Conservation (phyloP, 2,329 filamentous ascomycete species). For the Colletotrichum musicola region DNA sequence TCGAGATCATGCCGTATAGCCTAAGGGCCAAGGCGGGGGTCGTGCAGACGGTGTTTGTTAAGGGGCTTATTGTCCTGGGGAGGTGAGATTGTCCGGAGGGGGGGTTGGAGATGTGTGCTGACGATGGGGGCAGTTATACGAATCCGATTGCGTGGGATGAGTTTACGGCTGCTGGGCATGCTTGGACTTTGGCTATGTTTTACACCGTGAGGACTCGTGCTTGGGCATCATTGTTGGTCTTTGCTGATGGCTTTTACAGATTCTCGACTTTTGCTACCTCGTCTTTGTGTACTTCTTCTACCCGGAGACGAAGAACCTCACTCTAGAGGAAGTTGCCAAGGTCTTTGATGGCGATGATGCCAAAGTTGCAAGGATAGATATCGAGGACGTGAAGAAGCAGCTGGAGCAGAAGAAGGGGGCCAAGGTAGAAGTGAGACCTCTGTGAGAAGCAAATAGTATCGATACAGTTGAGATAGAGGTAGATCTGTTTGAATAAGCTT, state of each 20-base stretch:
- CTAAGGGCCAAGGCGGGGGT: not conserved
- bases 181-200: not conserved
- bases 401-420: not conserved
- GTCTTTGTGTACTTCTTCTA: not conserved
- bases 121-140: not conserved
- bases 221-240: accelerated
- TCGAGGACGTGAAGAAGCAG: not conserved
- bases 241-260: not conserved
- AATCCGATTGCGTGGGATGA: not conserved
- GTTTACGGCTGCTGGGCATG: not conserved
- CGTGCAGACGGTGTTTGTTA: not conserved
- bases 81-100: not conserved
- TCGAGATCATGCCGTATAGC: not conserved
- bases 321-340: conserved; percentile 2
- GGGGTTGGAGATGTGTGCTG: too few relatives aligned
- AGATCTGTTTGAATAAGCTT: not conserved
- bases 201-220: not conserved
- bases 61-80: not conserved
- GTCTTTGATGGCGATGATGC: conserved; percentile 2
- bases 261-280: not conserved
- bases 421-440: not conserved
- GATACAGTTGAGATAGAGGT: not conserved
- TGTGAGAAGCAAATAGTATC: not conserved
- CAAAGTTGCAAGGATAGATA: not conserved
- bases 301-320: conserved; percentile 7